These are phyloP conservation scores for Ehretia macrophylla DNA, from an alignment of 257 asterid species.

Conservation along the genomic window DNA sequence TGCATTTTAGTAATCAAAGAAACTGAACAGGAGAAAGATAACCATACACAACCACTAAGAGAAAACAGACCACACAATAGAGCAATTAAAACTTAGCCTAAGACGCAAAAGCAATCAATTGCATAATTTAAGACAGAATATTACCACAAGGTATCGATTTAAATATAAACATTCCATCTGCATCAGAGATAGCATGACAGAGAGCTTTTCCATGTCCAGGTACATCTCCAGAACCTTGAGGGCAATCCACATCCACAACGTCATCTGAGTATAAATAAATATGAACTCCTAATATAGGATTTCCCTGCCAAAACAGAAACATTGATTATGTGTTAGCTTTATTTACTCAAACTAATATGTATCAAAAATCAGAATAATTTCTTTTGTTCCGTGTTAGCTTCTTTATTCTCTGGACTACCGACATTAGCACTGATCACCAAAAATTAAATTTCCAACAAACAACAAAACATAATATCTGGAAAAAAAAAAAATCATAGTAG, in stretches of 20 bases:
- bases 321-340: neutral
- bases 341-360: neutral
- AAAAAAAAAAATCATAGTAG: neutral
- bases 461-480: neutral
- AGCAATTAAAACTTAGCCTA: no score
- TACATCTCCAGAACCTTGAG: constrained; percentile 66
- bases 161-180: constrained; percentile 80
- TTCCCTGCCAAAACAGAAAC: constrained; percentile 53
- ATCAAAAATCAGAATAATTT: neutral
- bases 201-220: constrained; percentile 82
- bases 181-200: constrained; percentile 86
- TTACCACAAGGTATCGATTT: constrained; percentile 89
- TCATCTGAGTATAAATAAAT: constrained; percentile 85
- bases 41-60: no score
- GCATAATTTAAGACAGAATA: no score
- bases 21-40: neutral
- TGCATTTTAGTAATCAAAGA: neutral
- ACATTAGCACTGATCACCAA: neutral
- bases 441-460: neutral
- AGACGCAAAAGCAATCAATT: no score
- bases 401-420: neutral
- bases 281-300: constrained; percentile 94
- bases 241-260: constrained; percentile 68
- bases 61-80: no score
- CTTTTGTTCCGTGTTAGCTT: neutral